These are phyloP conservation scores for Amanita inopinata DNA, from an alignment of 768 basidiomycete genomes.

Conservation along the genomic window DNA sequence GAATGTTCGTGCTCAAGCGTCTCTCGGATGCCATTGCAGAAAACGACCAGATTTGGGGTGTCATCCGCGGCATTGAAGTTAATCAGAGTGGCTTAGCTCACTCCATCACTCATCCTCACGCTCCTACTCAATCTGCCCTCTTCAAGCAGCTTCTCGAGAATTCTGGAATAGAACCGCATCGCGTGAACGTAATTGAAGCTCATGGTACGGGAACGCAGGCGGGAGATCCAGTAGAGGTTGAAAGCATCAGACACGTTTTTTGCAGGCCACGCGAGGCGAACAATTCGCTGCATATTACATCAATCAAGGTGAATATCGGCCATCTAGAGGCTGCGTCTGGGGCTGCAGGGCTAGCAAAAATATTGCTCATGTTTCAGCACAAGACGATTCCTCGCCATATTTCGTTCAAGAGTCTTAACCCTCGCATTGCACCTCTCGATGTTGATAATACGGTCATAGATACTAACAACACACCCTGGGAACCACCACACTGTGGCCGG, in stretches of 20 bases:
- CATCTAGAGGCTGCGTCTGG: slow-evolving; percentile 74
- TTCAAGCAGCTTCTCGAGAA: slow-evolving; percentile 36
- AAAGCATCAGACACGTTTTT: slow-evolving; percentile 51
- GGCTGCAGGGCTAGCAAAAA: slow-evolving; percentile 58
- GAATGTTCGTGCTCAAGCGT: slow-evolving; percentile 63
- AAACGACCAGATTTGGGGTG: slow-evolving; percentile 56
- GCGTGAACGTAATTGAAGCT: slow-evolving; percentile 58
- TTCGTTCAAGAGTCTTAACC: slow-evolving; percentile 47
- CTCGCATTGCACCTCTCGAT: slow-evolving; percentile 38
- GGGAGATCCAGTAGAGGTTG: slow-evolving; percentile 59
- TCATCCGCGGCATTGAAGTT: slow-evolving; percentile 61
- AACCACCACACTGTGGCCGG: slow-evolving; percentile 18
- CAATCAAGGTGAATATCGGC: slow-evolving; percentile 66
- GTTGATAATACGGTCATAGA: slow-evolving; percentile 42
- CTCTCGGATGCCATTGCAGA: slow-evolving; percentile 55
- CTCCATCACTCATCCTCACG: slow-evolving; percentile 70
- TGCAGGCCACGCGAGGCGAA: slow-evolving; percentile 26
- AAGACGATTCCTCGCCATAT: slow-evolving; percentile 49
- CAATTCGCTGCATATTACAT: slow-evolving; percentile 55
- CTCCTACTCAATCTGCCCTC: slow-evolving; percentile 48
- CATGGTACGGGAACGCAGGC: slow-evolving; percentile 70
- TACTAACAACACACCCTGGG: slow-evolving; percentile 32
- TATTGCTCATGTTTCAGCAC: slow-evolving; percentile 58
- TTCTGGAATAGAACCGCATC: slow-evolving; percentile 32
- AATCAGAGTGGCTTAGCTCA: slow-evolving; percentile 60